Evolutionary conservation across 495 filamentous ascomycete species (phyloP).

Genomic region (Copromyces sp.): DNA sequence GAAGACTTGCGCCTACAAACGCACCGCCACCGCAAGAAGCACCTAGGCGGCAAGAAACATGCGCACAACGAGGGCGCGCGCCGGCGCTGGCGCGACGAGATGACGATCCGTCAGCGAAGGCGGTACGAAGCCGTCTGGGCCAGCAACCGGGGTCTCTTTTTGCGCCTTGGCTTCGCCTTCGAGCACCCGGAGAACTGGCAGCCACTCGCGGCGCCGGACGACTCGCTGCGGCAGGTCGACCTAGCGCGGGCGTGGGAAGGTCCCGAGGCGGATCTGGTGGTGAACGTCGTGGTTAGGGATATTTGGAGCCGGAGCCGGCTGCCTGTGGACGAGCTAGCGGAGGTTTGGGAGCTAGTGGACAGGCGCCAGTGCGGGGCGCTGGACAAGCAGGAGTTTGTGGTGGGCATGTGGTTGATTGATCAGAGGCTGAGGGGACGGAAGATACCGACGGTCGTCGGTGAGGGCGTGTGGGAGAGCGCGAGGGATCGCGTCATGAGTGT

Average conservation of each 20-base stretch:
- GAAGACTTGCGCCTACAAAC: constrained; percentile 37
- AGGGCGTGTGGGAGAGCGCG: constrained; percentile 84
- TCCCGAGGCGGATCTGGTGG: constrained; percentile 45
- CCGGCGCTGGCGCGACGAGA: constrained; percentile 68
- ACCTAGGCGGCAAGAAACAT: constrained; percentile 43
- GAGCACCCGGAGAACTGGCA: constrained; percentile 1
- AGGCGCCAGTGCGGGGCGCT: constrained; percentile 47
- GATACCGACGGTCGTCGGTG: constrained; percentile 63
- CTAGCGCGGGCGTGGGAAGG: constrained; percentile 9
- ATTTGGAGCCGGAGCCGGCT: constrained; percentile 77
- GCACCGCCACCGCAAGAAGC: constrained; percentile 34
- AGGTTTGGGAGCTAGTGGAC: constrained; percentile 84
- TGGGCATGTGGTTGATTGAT: constrained; percentile 93
- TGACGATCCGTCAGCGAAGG: constrained; percentile 70
- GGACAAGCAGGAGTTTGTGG: constrained; percentile 76
- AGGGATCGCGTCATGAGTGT: constrained; percentile 40
- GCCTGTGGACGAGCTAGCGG: constrained; percentile 54
- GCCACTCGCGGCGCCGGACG: background rate
- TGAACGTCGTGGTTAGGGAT: constrained; percentile 73
- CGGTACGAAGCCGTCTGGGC: constrained; percentile 98
- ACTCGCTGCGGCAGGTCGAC: constrained; percentile 2
- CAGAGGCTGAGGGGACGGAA: constrained; percentile 82
- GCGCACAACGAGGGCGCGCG: constrained; percentile 83
- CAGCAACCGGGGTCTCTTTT: constrained; percentile 66
- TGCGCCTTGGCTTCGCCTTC: constrained; percentile 9